Base-by-base conservation (phyloP, 352 stramenopile genomes). In the Elongisporangium undulatum region DNA sequence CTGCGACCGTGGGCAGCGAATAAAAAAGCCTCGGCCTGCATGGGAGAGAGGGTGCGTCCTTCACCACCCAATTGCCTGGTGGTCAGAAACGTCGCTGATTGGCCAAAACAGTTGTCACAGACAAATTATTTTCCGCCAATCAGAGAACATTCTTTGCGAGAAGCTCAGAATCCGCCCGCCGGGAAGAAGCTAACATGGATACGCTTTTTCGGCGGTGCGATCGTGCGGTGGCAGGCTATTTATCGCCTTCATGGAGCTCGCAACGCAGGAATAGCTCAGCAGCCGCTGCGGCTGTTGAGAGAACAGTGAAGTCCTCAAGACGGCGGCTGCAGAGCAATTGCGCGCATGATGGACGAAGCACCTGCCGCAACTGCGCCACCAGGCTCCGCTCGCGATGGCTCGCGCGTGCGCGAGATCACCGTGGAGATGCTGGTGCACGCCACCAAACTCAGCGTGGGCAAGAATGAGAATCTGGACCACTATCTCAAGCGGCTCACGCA, bases 401-500 rank as follows among this genome's bases (percentile, higher is more conserved):
- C 38, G 20, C 49, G 58, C 13, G 74, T 62, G 3, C 67, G 77
- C 0, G 75, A 82, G 58, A 87, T 90, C 71, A 81, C 70, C n/a
- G 41, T 80, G 4, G 80, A 89, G 49, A 57, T 70, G 56, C 71
- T 92, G 6, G 61, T 92, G 12, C 63, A 82, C 49, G 80, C 74
- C 53, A 89, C 77, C 20, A 90, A 89, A 58, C 67, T 87, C 49
- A 89, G 64, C 9, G 66, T 92, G 16, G 83, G 77, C 56, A 92
- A 90, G 41, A 55, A 69, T 17, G 81, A 92, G 64, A 62, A 79
- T 5, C 61, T 84, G 3, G 66, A 82, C 39, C 79, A 91, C 54
- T 90, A 87, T 59, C 77, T 92, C 38, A 85, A 88, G 62, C 73
- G 83, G 12, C 61, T 92, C 53, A 91, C 83, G 23, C 83, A 91